Base-by-base conservation (phyloP, 768 basidiomycete genomes). In the Punctularia strigosozonata region DNA sequence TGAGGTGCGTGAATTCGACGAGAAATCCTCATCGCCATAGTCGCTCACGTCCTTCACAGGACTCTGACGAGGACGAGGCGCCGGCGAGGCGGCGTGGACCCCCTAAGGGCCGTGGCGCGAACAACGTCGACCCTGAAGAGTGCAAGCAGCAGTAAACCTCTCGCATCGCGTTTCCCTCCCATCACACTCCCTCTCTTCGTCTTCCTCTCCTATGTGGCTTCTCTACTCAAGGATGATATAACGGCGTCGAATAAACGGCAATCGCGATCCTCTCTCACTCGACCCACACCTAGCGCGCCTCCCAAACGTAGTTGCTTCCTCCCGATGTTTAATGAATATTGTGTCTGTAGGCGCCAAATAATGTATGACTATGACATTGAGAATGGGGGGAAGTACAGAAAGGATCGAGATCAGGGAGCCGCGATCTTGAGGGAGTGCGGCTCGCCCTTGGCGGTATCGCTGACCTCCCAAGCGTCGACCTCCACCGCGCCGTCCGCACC, bases 61-160 rank as follows among this genome's bases (percentile, higher is more conserved):
- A 84, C 37, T 79, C 75, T 14, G 85, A 87, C 17, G 72, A 61
- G 13, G 80, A 83, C 15, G 61, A 69, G 36, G 75, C 33, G 19
- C 10, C 79, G 13, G 64, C 68, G 37, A 69, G 71, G 49, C 68
- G 74, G 41, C 73, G 75, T 40, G 72, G 58, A 18, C 69, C 70
- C 45, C 66, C 75, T 47, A 80, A 76, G 58, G 69, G 70, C 36
- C 69, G 73, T 41, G 65, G 62, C 28, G 68, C 61, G 15, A 59
- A 57, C 25, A 71, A 71, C 48, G 69, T 69, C 40, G 79, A 85
- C 55, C 76, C 85, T 1, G 80, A 88, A 54, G 89, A 92, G 58
- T 92, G 89, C 71, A 88, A 89, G 67, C 83, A 90, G 57, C 88
- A 91, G 79, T 91, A 62, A 61, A 50, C 35, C 23, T 38, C 20